phyloP scores from a whole-genome alignment of 2,329 filamentous ascomycete genomes.

The Cyphellophora attinorum region DNA sequence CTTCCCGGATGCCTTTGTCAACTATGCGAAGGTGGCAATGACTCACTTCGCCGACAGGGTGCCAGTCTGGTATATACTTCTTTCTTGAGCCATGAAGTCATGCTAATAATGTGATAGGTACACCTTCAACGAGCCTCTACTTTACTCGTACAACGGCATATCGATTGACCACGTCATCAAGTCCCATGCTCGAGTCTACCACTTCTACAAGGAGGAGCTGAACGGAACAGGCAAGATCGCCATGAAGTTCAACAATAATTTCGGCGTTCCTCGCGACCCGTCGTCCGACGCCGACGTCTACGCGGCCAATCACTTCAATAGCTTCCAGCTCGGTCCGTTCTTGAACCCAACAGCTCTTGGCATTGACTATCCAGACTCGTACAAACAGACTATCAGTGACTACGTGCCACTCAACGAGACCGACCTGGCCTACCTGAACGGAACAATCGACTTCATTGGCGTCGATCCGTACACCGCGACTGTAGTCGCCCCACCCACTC shows the following conservation, averaged over 20 bases:
- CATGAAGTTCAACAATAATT: constrained; percentile 27
- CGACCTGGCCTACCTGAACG: constrained; percentile 41
- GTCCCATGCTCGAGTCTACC: constrained; percentile 28
- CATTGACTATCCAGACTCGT: constrained; percentile 32
- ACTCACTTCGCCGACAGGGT: constrained; percentile 29
- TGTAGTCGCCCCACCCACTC: constrained; percentile 38
- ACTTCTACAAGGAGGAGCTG: constrained; percentile 28
- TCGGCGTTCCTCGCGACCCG: constrained; percentile 24
- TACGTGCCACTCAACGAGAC: constrained; percentile 34
- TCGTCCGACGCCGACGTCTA: constrained; percentile 18
- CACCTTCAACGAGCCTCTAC: constrained; percentile 30
- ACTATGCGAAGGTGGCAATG: constrained; percentile 30
- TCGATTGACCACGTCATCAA: constrained; percentile 29
- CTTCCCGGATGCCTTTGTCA: constrained; percentile 21
- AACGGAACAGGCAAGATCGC: constrained; percentile 16
- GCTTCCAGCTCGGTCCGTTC: constrained; percentile 31
- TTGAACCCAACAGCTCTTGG: constrained; percentile 34
- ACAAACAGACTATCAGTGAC: constrained; percentile 21
- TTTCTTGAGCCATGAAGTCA: background rate
- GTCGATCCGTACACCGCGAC: constrained; percentile 51
- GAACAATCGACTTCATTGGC: constrained; percentile 46
- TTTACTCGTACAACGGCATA: constrained; percentile 24
- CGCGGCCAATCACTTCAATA: constrained; percentile 24
- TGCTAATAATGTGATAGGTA: too few relatives aligned
- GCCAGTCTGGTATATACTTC: constrained; percentile 29